These are phyloP conservation scores for Aeschynomene evenia DNA, from an alignment of 306 rosid species.

Conservation along the genomic window DNA sequence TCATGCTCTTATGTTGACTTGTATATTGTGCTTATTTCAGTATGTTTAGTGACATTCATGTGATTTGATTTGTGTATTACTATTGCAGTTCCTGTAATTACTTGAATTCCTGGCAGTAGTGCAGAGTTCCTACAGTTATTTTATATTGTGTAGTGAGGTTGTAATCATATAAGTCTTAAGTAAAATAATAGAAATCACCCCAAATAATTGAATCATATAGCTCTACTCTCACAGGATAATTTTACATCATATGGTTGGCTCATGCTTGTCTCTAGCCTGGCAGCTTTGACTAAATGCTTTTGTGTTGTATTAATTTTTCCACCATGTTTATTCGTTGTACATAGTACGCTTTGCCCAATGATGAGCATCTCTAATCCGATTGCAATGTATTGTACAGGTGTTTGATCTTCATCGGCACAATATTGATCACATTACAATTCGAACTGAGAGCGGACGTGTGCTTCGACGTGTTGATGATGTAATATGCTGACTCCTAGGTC, in stretches of 20 bases:
- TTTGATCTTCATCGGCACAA: constrained; percentile 93
- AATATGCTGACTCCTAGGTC: constrained; percentile 30
- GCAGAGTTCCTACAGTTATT: neutral
- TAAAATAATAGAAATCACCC: neutral
- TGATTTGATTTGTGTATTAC: neutral
- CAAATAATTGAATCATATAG: neutral
- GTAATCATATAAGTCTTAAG: neutral
- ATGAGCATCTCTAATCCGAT: constrained; percentile 27
- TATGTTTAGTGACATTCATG: neutral
- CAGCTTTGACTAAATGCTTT: constrained; percentile 19
- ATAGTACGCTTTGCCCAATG: neutral
- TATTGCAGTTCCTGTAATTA: neutral
- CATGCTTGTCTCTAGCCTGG: neutral
- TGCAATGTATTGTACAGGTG: constrained; percentile 50
- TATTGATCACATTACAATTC: constrained; percentile 90
- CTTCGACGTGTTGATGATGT: constrained; percentile 94
- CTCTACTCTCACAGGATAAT: neutral
- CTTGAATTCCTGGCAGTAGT: neutral
- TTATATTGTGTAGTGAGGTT: neutral
- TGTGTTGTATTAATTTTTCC: neutral
- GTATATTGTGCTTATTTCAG: constrained; percentile 6
- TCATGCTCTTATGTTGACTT: constrained; percentile 1
- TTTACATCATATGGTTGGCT: neutral
- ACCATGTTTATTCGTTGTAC: neutral
- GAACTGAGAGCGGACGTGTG: constrained; percentile 70